Evolutionary conservation across 129 eudicot genomes (phyloP).

Genomic region (Gnaphalium uliginosum): DNA sequence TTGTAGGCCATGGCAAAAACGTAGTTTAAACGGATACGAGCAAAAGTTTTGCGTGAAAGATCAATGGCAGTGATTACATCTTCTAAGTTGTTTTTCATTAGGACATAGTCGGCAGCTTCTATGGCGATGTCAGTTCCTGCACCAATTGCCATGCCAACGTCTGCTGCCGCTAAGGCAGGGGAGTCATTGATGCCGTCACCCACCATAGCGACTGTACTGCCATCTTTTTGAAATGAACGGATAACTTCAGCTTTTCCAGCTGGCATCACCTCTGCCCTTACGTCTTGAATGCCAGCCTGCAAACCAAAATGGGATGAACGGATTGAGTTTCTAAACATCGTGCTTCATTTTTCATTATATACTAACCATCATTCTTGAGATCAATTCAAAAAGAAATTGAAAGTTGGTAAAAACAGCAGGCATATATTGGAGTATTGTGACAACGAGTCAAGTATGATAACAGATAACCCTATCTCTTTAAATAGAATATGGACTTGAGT

Average conservation of each 20-base stretch:
- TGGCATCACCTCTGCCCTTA: constrained; percentile 89
- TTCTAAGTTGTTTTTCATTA: constrained; percentile 83
- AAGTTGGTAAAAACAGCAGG: no score
- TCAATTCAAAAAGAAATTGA: not conserved
- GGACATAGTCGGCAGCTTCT: constrained; percentile 88
- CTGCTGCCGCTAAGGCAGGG: constrained; percentile 92
- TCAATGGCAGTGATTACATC: constrained; percentile 96
- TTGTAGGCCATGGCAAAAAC: constrained; percentile 87
- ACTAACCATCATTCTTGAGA: not conserved
- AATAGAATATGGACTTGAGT: not conserved
- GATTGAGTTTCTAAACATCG: not conserved
- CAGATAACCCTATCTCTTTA: not conserved
- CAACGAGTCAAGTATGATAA: not conserved
- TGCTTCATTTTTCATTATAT: not conserved
- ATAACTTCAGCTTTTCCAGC: constrained; percentile 92
- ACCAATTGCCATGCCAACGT: constrained; percentile 96
- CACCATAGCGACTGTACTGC: constrained; percentile 84
- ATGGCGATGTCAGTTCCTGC: constrained; percentile 94
- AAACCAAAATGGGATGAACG: not conserved
- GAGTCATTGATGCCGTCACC: constrained; percentile 96
- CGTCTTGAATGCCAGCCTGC: constrained; percentile 86
- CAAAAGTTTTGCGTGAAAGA: constrained; percentile 83
- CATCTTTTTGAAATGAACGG: constrained; percentile 71
- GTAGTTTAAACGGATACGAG: constrained; percentile 69
- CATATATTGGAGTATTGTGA: no score